phyloP scores from a whole-genome alignment of 73 alveolate species.

The Durusdinium trenchii region DNA sequence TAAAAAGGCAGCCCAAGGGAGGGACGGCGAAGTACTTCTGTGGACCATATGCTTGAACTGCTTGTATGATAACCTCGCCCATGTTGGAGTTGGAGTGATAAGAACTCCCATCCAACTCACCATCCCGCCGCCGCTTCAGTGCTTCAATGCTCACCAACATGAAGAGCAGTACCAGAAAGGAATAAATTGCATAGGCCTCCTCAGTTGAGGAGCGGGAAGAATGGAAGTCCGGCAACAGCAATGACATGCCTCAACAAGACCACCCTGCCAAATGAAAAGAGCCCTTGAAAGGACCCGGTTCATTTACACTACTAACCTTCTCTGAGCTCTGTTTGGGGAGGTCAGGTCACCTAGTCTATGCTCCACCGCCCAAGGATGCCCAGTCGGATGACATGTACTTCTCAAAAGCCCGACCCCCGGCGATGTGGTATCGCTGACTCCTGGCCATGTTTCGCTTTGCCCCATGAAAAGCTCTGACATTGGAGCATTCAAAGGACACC shows the following conservation, averaged over 20 bases:
- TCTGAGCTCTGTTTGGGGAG: no score
- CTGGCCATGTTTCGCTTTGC: slow-evolving; percentile 31
- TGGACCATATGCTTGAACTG: slow-evolving; percentile 52
- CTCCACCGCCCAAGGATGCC: no score
- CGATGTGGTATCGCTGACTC: neutral
- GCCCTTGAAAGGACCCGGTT: no score
- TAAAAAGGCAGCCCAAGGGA: slow-evolving; percentile 48
- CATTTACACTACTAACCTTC: no score
- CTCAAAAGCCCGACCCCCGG: neutral
- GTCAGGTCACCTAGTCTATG: no score
- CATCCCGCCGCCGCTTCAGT: neutral
- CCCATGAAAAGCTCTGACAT: slow-evolving; percentile 79
- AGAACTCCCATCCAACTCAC: neutral
- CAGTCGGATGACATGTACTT: no score
- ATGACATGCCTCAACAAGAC: no score
- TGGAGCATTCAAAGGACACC: slow-evolving; percentile 39
- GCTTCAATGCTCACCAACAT: slow-evolving; percentile 69
- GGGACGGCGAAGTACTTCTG: slow-evolving; percentile 83
- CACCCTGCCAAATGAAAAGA: no score
- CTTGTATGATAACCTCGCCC: neutral
- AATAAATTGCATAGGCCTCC: slow-evolving; percentile 55
- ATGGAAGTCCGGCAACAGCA: neutral
- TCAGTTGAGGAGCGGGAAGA: neutral
- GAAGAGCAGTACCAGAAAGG: slow-evolving; percentile 35
- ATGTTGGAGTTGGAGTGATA: neutral